Percentiles rank a stretch among this genome's conserved stretches.
Conservation (phyloP, 2,329 filamentous ascomycete species). For the Fusarium coicis region DNA sequence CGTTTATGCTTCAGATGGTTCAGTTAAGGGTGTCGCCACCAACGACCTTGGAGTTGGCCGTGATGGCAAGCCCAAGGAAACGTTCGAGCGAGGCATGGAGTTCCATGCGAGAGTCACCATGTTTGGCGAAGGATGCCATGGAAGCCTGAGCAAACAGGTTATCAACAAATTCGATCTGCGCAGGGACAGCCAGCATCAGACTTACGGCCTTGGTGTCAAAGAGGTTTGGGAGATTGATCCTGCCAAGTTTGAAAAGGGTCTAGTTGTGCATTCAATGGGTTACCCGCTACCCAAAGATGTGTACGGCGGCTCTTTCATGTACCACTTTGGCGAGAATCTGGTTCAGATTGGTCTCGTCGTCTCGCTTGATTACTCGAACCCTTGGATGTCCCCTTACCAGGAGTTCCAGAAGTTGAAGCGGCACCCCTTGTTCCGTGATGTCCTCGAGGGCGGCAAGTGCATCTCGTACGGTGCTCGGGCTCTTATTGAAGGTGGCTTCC, state of each 20-base stretch:
- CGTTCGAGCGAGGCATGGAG: conserved; percentile 97
- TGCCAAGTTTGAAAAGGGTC: conserved; percentile 88
- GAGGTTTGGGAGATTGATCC: conserved; percentile 98
- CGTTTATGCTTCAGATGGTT: conserved; percentile 85
- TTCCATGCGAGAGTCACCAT: conserved; percentile 93
- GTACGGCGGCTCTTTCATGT: conserved; percentile 99
- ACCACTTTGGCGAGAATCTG: conserved; percentile 97
- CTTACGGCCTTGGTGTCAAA: conserved; percentile 93
- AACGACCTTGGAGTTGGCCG: conserved; percentile 90
- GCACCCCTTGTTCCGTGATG: conserved; percentile 86
- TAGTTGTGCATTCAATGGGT: conserved; percentile 90
- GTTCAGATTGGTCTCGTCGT: conserved; percentile 92
- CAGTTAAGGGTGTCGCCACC: conserved; percentile 92
- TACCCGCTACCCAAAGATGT: conserved; percentile 89
- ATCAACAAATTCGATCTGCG: conserved; percentile 94
- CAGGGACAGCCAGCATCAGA: conserved; percentile 90
- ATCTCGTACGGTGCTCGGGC: conserved; percentile 95
- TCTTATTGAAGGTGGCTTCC: conserved; percentile 93
- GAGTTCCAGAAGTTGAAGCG: conserved; percentile 99
- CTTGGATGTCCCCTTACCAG: conserved; percentile 93
- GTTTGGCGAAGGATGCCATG: conserved; percentile 95
- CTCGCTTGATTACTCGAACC: conserved; percentile 94
- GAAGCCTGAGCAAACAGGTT: conserved; percentile 93
- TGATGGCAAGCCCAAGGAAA: conserved; percentile 85
- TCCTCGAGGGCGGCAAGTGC: conserved; percentile 96